A percentile compares a stretch with the other conserved stretches of the same genome.
These are phyloP conservation scores for Yamadazyma sp. DNA, from an alignment of 1,139 yeast species.

Conservation along the genomic window DNA sequence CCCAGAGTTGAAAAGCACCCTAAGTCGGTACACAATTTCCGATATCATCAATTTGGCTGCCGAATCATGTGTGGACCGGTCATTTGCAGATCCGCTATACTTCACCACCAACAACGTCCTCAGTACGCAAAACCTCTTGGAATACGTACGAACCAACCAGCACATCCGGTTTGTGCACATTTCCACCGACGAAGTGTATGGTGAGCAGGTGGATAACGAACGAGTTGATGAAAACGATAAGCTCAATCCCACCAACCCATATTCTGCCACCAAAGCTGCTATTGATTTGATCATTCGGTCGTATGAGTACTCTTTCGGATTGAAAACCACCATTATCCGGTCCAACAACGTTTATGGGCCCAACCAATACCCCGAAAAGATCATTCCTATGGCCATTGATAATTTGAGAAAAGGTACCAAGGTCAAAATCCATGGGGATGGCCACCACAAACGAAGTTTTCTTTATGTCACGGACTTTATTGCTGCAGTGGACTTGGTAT, in stretches of 20 bases:
- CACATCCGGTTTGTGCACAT: constrained; percentile 42
- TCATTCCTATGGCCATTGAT: constrained; percentile 39
- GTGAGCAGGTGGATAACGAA: constrained; percentile 31
- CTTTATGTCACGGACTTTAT: constrained; percentile 51
- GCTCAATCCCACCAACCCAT: constrained; percentile 57
- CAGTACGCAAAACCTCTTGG: constrained; percentile 52
- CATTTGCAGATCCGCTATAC: constrained; percentile 46
- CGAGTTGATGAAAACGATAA: constrained; percentile 35
- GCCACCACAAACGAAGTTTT: constrained; percentile 46
- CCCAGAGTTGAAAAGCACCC: constrained; percentile 13
- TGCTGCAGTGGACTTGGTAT: constrained; percentile 38
- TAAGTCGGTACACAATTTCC: constrained; percentile 22
- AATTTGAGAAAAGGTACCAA: constrained; percentile 17
- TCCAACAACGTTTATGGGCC: constrained; percentile 61
- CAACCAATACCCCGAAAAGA: constrained; percentile 56
- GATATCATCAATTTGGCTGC: constrained; percentile 57
- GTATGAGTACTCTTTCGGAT: constrained; percentile 42
- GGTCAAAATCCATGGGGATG: constrained; percentile 49
- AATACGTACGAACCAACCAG: constrained; percentile 24
- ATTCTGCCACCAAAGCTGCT: constrained; percentile 60
- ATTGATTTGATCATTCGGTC: constrained; percentile 52
- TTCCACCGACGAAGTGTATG: constrained; percentile 66
- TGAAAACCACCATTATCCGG: constrained; percentile 47
- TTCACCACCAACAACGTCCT: constrained; percentile 50
- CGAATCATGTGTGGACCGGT: constrained; percentile 56